Percentiles rank a stretch among this genome's conserved stretches.
phyloP scores from a whole-genome alignment of 805 yeast genomes.

The Isabelozyma pseudorhagii region DNA sequence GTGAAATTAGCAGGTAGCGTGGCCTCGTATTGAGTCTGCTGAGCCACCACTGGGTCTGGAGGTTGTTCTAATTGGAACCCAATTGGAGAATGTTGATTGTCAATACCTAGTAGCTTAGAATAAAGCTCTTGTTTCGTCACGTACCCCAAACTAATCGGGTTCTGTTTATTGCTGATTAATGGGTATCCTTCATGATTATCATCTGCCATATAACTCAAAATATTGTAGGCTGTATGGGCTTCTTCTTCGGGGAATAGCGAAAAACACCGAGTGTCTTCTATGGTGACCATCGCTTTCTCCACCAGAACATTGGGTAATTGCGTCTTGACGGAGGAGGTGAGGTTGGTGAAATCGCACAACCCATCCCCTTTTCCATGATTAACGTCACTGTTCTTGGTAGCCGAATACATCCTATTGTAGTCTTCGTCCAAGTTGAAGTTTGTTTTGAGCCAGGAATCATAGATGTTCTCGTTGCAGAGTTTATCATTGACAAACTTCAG shows the following conservation, averaged over 20 bases:
- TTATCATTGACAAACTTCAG: conserved; percentile 72
- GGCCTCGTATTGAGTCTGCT: conserved; percentile 22
- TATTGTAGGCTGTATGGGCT: conserved; percentile 18
- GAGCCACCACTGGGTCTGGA: conserved; percentile 16
- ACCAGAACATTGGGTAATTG: conserved; percentile 31
- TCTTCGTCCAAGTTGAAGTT: conserved; percentile 21
- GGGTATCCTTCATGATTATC: conserved; percentile 45
- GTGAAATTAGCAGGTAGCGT: not conserved
- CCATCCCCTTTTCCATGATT: conserved; percentile 41
- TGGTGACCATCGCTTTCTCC: conserved; percentile 28
- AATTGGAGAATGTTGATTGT: conserved; percentile 1
- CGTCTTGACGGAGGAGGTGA: conserved; percentile 23
- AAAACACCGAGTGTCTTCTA: conserved; percentile 23
- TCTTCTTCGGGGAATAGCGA: conserved; percentile 19
- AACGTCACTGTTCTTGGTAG: conserved; percentile 1
- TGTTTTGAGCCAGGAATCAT: conserved; percentile 46
- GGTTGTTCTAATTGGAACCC: conserved; percentile 19
- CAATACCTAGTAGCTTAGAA: conserved; percentile 1
- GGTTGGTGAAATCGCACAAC: conserved; percentile 26
- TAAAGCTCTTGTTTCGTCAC: conserved; percentile 26
- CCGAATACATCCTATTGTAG: not conserved
- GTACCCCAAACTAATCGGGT: conserved; percentile 33
- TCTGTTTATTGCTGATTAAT: conserved; percentile 18
- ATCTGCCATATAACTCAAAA: conserved; percentile 20
- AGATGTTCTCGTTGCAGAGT: conserved; percentile 56